Percentiles rank a stretch among this genome's conserved stretches.
These are phyloP conservation scores for Paraphaeosphaeria sporulosa DNA, from an alignment of 2,329 filamentous ascomycete genomes.

Conservation along the genomic window DNA sequence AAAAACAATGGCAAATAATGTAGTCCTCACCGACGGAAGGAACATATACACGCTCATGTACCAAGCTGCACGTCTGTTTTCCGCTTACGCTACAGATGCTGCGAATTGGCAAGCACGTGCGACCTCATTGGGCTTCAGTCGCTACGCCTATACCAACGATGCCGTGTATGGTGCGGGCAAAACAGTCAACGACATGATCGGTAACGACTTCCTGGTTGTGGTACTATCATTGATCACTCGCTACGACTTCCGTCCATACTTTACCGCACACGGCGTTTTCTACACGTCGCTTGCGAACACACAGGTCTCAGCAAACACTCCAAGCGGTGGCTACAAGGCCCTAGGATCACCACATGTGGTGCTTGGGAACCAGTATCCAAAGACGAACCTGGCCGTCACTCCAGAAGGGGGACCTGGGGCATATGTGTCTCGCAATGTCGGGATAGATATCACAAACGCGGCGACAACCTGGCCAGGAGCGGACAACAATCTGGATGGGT, in stretches of 20 bases:
- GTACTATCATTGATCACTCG: not conserved
- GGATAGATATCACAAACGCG: not conserved
- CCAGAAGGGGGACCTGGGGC: not conserved
- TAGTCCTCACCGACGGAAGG: constrained; percentile 1
- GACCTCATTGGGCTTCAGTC: constrained; percentile 1
- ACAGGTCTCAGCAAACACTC: not conserved
- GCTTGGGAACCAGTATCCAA: constrained; percentile 3
- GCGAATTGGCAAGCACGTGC: not conserved
- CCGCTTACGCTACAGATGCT: not conserved
- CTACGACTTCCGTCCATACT: constrained; percentile 6
- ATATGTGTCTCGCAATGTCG: constrained; percentile 1
- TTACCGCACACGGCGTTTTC: constrained; percentile 4
- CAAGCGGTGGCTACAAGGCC: not conserved
- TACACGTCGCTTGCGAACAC: constrained; percentile 4
- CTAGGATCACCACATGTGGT: constrained; percentile 3
- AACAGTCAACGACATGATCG: constrained; percentile 3
- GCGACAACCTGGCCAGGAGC: constrained; percentile 4
- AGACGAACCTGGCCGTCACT: constrained; percentile 4
- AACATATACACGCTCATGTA: constrained; percentile 7
- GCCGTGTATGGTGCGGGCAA: constrained; percentile 1
- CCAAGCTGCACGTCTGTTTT: constrained; percentile 7
- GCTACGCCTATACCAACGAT: not conserved
- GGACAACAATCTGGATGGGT: not conserved
- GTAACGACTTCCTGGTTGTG: constrained; percentile 4
- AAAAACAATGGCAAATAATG: constrained; percentile 1